Evolutionary conservation across 345 rosid species (phyloP).

Genomic region (Eucalyptus pumila): DNA sequence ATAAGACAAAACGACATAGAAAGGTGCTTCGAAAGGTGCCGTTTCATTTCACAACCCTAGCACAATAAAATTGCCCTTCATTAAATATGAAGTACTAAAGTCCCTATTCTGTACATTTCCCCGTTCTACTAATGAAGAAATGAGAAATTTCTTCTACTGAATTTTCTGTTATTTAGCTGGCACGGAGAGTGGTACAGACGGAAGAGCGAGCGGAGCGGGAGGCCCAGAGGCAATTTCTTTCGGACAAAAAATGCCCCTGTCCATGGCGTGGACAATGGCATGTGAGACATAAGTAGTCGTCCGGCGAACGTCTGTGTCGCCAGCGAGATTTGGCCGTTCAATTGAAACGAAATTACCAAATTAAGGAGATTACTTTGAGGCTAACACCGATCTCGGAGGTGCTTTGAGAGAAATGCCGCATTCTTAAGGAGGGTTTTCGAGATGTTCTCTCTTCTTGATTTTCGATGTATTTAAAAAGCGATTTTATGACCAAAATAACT

Average conservation of each 20-base stretch:
- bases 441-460: background rate
- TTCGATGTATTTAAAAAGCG: background rate
- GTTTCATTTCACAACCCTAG: background rate
- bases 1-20: background rate
- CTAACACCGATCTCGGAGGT: background rate
- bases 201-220: background rate
- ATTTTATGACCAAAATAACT: background rate
- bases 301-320: background rate
- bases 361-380: background rate
- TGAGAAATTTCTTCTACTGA: background rate
- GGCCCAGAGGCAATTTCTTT: background rate
- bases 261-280: background rate
- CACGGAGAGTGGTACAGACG: fast-evolving
- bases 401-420: background rate
- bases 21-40: background rate
- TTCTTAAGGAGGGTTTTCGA: background rate
- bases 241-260: background rate
- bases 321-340: background rate
- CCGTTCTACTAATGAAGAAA: background rate
- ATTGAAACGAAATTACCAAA: background rate
- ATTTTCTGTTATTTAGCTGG: background rate
- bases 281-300: no score
- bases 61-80: background rate
- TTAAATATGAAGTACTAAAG: background rate
- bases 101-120: background rate